phyloP scores from a whole-genome alignment of 1,284 basidiomycete species.

The Ganoderma lingzhi region DNA sequence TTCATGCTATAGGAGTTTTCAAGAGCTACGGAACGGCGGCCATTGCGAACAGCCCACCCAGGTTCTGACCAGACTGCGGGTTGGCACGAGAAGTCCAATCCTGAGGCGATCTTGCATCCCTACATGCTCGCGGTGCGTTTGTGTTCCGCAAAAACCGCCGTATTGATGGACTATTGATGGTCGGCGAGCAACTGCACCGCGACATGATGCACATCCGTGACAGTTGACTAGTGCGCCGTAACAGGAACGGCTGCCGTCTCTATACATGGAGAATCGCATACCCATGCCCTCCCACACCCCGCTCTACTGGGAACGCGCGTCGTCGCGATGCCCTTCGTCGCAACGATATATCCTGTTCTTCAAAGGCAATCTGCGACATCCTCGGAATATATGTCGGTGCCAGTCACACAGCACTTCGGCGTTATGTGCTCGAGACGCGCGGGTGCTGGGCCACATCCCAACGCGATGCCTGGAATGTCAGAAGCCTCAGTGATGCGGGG shows the following conservation, averaged over 20 bases:
- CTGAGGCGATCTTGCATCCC: background rate
- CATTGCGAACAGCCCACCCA: too few species aligned
- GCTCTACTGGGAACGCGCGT: background rate
- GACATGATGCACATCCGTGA: constrained; percentile 23
- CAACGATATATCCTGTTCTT: too few species aligned
- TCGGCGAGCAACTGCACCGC: constrained; percentile 20
- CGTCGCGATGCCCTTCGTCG: too few species aligned
- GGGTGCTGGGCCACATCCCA: background rate
- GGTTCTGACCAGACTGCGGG: background rate
- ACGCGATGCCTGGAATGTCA: background rate
- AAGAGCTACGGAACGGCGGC: too few species aligned
- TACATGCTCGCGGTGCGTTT: background rate
- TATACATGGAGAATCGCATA: background rate
- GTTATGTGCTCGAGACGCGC: background rate
- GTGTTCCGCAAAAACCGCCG: background rate
- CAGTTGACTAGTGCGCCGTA: background rate
- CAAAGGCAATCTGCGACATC: background rate
- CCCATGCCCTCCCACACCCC: background rate
- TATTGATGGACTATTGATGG: constrained; percentile 29
- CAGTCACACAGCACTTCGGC: background rate
- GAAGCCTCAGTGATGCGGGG: constrained; percentile 7
- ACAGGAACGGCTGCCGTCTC: background rate
- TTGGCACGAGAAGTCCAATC: background rate
- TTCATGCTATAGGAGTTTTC: too few species aligned
- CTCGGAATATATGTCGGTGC: background rate